A percentile compares a stretch with the other conserved stretches of the same genome.
Conservation (phyloP, 2,329 filamentous ascomycete genomes). For the Raffaelea deltoideospora region DNA sequence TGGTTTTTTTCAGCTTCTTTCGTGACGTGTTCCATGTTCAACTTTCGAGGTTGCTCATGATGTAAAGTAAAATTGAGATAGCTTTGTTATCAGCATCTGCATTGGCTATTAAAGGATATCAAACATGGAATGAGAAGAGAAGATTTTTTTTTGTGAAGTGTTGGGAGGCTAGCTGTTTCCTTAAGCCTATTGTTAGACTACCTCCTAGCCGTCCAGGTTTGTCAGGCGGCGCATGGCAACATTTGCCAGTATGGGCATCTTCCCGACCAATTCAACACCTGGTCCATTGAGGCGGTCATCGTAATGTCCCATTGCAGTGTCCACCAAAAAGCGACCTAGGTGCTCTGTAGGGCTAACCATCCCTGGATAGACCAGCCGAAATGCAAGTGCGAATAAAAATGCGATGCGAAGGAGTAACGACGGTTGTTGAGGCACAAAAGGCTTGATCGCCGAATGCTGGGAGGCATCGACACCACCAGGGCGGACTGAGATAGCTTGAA, state of each 20-base stretch:
- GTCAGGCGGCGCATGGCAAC: slow-evolving; percentile 5
- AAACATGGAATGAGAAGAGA: too few relatives aligned
- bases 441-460: slow-evolving; percentile 24
- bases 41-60: too few relatives aligned
- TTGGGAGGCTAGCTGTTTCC: too few relatives aligned
- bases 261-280: slow-evolving; percentile 13
- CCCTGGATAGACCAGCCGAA: slow-evolving; percentile 11
- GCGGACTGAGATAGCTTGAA: slow-evolving; percentile 41
- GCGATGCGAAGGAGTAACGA: slow-evolving; percentile 2
- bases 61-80: too few relatives aligned
- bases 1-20: background rate
- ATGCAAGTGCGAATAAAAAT: slow-evolving; percentile 12
- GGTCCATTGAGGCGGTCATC: slow-evolving; percentile 12
- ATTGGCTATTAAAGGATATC: too few relatives aligned
- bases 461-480: slow-evolving; percentile 41
- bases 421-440: slow-evolving; percentile 22
- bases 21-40: too few relatives aligned
- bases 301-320: slow-evolving; percentile 28
- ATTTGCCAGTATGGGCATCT: slow-evolving; percentile 5
- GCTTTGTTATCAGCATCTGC: too few relatives aligned
- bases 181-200: background rate
- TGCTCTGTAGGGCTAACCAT: slow-evolving; percentile 25
- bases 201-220: background rate
- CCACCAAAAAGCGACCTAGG: slow-evolving; percentile 27
- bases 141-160: too few relatives aligned